These are phyloP conservation scores for Durio zibethinus DNA, from an alignment of 345 rosid species.

Conservation along the genomic window DNA sequence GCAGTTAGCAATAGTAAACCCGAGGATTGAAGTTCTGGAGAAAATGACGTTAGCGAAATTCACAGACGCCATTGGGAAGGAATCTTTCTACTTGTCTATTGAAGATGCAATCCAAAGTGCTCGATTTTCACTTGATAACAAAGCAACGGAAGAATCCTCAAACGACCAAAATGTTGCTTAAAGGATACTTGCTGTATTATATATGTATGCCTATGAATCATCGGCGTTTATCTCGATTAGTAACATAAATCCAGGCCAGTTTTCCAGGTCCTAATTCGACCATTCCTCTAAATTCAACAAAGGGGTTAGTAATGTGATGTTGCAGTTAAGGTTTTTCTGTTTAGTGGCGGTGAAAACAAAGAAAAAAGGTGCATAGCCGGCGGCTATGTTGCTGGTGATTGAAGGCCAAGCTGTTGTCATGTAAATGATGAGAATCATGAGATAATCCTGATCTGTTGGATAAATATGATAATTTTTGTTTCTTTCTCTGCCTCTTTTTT, in stretches of 20 bases:
- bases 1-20: conserved; percentile 68
- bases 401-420: no score
- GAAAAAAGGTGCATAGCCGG: no score
- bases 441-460: background rate
- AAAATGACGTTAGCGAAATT: conserved; percentile 68
- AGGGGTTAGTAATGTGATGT: background rate
- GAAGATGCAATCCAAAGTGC: conserved; percentile 64
- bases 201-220: background rate
- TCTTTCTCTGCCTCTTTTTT: background rate
- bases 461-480: background rate
- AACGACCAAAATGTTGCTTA: background rate
- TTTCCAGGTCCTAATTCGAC: background rate
- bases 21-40: conserved; percentile 72
- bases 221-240: background rate
- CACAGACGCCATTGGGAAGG: conserved; percentile 55
- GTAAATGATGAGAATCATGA: no score
- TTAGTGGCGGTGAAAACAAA: no score
- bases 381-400: no score
- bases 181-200: background rate
- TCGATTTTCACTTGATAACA: conserved; percentile 33
- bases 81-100: conserved; percentile 47
- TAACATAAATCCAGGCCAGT: background rate
- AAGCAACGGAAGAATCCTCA: background rate
- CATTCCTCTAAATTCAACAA: background rate
- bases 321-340: background rate